These are phyloP conservation scores for Mycocentrospora acerina DNA, from an alignment of 2,329 filamentous ascomycete genomes.

Conservation along the genomic window DNA sequence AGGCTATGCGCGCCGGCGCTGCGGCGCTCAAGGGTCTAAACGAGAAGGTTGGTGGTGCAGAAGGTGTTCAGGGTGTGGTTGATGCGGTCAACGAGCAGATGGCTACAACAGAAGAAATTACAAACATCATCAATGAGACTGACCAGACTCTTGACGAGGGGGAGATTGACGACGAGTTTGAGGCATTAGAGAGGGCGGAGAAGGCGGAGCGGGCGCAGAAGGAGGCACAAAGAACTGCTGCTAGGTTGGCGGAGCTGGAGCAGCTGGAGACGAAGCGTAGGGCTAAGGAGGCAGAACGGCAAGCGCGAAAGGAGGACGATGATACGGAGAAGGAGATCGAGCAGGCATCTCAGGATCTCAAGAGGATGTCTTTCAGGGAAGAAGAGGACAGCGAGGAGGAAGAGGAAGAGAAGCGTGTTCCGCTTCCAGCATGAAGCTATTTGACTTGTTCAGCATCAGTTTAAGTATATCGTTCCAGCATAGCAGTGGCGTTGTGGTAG, in stretches of 20 bases:
- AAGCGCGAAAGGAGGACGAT: slow-evolving; percentile 47
- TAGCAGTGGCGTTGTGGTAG: slow-evolving; percentile 21
- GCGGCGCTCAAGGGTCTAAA: slow-evolving; percentile 73
- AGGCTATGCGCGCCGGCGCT: slow-evolving; percentile 77
- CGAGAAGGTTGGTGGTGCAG: slow-evolving; percentile 72
- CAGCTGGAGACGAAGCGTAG: slow-evolving; percentile 34
- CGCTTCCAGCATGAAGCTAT: slow-evolving; percentile 15
- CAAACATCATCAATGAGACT: slow-evolving; percentile 69
- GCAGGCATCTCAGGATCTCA: slow-evolving; percentile 18
- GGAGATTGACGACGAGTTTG: slow-evolving; percentile 86
- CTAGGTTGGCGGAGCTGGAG: slow-evolving; percentile 41
- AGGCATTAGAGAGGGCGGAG: slow-evolving; percentile 69
- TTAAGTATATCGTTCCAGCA: slow-evolving; percentile 9
- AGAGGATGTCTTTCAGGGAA: slow-evolving; percentile 20
- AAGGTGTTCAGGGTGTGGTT: slow-evolving; percentile 74
- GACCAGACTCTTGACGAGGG: slow-evolving; percentile 64
- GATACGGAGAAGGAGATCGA: slow-evolving; percentile 15
- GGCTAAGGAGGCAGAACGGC: slow-evolving; percentile 36
- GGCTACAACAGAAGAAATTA: slow-evolving; percentile 72
- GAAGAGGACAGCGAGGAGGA: slow-evolving; percentile 33
- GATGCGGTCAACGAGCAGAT: slow-evolving; percentile 78
- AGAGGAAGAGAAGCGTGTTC: slow-evolving; percentile 27
- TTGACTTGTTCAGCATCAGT: not conserved
- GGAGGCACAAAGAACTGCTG: slow-evolving; percentile 58
- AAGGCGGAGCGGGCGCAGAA: slow-evolving; percentile 74